Evolutionary conservation across 352 stramenopile genomes (phyloP).

Genomic region (Phytophthora podocarpi): DNA sequence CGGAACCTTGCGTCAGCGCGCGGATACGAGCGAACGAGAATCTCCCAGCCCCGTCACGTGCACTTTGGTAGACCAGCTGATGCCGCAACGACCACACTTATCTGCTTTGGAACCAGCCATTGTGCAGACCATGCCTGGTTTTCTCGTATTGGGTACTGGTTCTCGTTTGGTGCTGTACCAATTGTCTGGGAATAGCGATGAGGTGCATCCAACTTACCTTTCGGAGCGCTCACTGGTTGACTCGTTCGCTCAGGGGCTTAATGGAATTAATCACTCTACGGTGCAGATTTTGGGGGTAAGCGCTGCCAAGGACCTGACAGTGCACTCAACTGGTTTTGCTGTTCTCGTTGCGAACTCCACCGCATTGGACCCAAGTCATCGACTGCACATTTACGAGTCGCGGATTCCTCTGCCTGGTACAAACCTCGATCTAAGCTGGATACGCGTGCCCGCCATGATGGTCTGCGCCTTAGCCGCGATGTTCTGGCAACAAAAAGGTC

Average conservation of each 20-base stretch:
- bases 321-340: slow-evolving; percentile 24
- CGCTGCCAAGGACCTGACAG: slow-evolving; percentile 17
- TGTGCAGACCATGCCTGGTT: slow-evolving; percentile 32
- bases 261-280: background rate
- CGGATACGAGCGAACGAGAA: slow-evolving; percentile 1
- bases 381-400: slow-evolving; percentile 26
- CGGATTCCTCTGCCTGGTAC: slow-evolving; percentile 23
- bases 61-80: slow-evolving; percentile 29
- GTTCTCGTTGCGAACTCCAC: slow-evolving; percentile 6
- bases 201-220: slow-evolving; percentile 24
- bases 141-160: slow-evolving; percentile 27
- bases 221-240: slow-evolving; percentile 17
- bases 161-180: slow-evolving; percentile 30
- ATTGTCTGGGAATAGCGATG: slow-evolving; percentile 27
- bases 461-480: slow-evolving; percentile 38
- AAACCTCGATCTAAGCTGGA: slow-evolving; percentile 36
- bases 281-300: slow-evolving; percentile 6
- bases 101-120: background rate
- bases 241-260: background rate
- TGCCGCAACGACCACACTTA: slow-evolving; percentile 2
- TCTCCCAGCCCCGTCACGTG: slow-evolving; percentile 13
- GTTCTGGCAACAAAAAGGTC: slow-evolving; percentile 38
- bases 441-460: slow-evolving; percentile 41
- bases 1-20: slow-evolving; percentile 14
- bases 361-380: background rate